phyloP scores from a whole-genome alignment of 225 moss, liverwort and hornwort genomes.

The Thuidium tamariscinum region DNA sequence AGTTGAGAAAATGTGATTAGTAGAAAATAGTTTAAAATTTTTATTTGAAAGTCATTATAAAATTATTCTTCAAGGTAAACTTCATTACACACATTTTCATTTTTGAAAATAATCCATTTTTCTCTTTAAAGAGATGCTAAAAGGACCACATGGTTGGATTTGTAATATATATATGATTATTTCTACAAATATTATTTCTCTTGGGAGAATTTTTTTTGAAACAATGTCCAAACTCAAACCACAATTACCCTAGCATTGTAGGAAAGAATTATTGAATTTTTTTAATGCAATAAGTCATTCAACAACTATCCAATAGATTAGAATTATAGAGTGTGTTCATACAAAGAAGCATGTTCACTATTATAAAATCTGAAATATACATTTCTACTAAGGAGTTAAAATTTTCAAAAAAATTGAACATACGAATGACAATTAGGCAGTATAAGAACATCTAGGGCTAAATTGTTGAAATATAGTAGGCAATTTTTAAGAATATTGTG shows the following conservation, averaged over 20 bases:
- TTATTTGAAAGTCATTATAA: not conserved
- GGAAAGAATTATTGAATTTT: too few relatives aligned
- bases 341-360: not conserved
- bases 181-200: not conserved
- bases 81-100: too few relatives aligned
- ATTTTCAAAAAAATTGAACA: not conserved
- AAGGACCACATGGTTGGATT: not conserved
- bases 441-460: too few relatives aligned
- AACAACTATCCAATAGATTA: not conserved
- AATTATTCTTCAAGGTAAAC: not conserved
- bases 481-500: too few relatives aligned
- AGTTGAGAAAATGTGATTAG: not conserved
- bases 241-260: not conserved
- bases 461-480: too few relatives aligned
- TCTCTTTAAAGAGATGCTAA: accelerated
- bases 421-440: not conserved
- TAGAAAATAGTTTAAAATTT: not conserved
- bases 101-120: not conserved
- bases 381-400: not conserved
- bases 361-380: not conserved
- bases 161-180: not conserved
- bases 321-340: accelerated
- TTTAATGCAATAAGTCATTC: not conserved
- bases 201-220: not conserved
- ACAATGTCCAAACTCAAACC: not conserved